A percentile compares a stretch with the other conserved stretches of the same genome.
Evolutionary conservation across 176 grass and related monocot species (phyloP).

Genomic region (Carex littledalei): DNA sequence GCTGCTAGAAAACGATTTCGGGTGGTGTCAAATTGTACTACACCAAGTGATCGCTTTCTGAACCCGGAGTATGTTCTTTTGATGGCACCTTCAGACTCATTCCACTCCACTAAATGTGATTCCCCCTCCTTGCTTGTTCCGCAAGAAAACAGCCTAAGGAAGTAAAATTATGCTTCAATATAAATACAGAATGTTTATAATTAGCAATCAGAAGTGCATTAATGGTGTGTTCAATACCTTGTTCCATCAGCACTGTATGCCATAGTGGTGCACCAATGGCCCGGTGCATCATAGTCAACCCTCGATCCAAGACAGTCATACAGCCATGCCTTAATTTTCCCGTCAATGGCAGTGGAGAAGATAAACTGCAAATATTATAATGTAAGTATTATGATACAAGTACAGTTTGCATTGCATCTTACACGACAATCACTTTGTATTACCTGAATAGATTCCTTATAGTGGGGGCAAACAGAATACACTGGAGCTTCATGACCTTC

Average conservation of each 20-base stretch:
- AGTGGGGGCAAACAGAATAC: constrained; percentile 97
- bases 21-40: constrained; percentile 95
- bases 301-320: constrained; percentile 97
- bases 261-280: constrained; percentile 98
- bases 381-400: constrained; percentile 10
- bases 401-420: neutral
- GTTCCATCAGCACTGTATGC: constrained; percentile 91
- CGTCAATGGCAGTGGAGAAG: constrained; percentile 97
- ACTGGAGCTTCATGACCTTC: constrained; percentile 97
- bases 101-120: constrained; percentile 98
- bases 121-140: constrained; percentile 98
- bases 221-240: constrained; percentile 39
- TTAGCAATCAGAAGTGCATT: neutral
- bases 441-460: constrained; percentile 99
- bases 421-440: neutral
- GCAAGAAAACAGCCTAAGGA: constrained; percentile 83
- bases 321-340: constrained; percentile 99
- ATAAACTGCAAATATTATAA: constrained; percentile 62
- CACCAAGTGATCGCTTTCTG: constrained; percentile 75
- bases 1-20: constrained; percentile 88
- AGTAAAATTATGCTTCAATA: constrained; percentile 6
- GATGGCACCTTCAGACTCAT: constrained; percentile 92
- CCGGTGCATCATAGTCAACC: constrained; percentile 99
- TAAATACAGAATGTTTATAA: neutral
- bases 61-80: constrained; percentile 93